Percentiles rank a stretch among this genome's conserved stretches.
Conservation (phyloP, 345 rosid genomes). For the thale cress (Arabidopsis thaliana) region TAIR10.1 NC_003070.9:22894501-22895000, state of each 20-base stretch:
- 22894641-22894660: slow-evolving; percentile 28
- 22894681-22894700: slow-evolving; percentile 10
- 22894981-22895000: no score
- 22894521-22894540: slow-evolving; percentile 20
- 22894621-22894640: slow-evolving; percentile 13
- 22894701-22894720: not conserved
- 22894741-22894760: no score
- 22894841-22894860: no score
- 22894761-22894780: not conserved
- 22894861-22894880: no score
- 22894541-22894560: slow-evolving; percentile 18
- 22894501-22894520: slow-evolving; percentile 18
- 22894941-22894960: not conserved
- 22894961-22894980: not conserved
- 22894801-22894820: no score
- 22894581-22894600: slow-evolving; percentile 37
- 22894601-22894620: slow-evolving; percentile 40
- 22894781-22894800: not conserved
- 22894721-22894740: no score
- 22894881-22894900: no score
- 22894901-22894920: no score
- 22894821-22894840: no score
- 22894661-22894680: slow-evolving; percentile 32
- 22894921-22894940: no score
- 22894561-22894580: slow-evolving; percentile 32